Evolutionary conservation across 1,139 yeast species (phyloP), one percentile per base, ranked within the genome.

Genomic region (Kodamaea plutei): DNA sequence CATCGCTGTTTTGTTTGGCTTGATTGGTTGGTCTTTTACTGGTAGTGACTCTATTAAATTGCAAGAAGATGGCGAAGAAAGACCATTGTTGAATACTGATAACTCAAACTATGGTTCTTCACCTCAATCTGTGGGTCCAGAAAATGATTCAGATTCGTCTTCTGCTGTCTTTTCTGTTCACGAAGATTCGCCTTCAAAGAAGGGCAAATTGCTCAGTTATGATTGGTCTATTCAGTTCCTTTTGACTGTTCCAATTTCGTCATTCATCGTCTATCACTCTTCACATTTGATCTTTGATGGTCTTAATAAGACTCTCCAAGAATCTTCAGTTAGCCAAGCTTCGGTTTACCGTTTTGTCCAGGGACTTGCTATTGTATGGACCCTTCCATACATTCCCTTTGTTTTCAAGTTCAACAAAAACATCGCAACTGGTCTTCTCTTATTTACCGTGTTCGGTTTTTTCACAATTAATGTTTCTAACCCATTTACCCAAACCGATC

Each of bases 221-320:
- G 94, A 84, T 47, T 87, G 96, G 95, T 69, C 80, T 6, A 44
- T 84, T 15, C 95, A 87, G 54, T 84, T 75, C 45, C 44, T 83
- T 19, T 41, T 80, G 4, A 54, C 80, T 20, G 84, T 80, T 6
- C 95, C 95, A 4, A 30, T 83, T n/a, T 64, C 79, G 0, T 61
- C 77, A 1, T 67, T 73, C 26, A 41, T 80, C 17, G 47, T 77
- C 12, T 75, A 70, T 42, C 60, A 70, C 29, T 63, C 69, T 26
- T 75, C 80, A 1, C 67, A 63, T 38, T 61, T 83, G 36, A 48
- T 76, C 1, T 50, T 84, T 26, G 79, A 77, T 37, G 91, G 85
- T 1, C 38, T 82, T 19, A 71, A 73, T 44, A 85, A 84, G 52
- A 73, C 89, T 0, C 68, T 78, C 16, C 87, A 82, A 47, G 95